phyloP scores from a whole-genome alignment of 768 basidiomycete genomes.

The Dendrothele bispora region DNA sequence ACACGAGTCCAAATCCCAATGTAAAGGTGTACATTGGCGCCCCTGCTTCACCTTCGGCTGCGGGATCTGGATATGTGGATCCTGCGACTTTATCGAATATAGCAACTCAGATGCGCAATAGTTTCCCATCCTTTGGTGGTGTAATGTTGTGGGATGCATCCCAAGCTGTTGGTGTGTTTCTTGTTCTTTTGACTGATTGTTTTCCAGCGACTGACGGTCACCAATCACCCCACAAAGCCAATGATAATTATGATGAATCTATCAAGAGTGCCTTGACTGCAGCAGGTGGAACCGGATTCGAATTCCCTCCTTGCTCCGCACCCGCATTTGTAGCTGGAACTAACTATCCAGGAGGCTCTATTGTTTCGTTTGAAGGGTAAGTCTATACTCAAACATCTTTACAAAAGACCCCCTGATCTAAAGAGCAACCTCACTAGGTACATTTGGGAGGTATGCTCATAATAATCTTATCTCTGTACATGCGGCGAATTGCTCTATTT shows the following conservation, averaged over 20 bases:
- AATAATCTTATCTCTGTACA: background rate
- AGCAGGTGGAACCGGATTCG: constrained; percentile 70
- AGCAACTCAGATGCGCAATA: constrained; percentile 48
- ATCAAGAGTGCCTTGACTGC: constrained; percentile 60
- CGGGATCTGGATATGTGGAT: constrained; percentile 60
- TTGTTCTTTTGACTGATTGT: constrained; percentile 25
- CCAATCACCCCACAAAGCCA: constrained; percentile 35
- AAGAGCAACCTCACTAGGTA: constrained; percentile 35
- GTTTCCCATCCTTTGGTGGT: constrained; percentile 68
- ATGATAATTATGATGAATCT: constrained; percentile 56
- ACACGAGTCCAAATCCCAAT: constrained; percentile 54
- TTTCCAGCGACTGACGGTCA: no score
- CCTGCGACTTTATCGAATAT: constrained; percentile 46
- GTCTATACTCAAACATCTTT: no score
- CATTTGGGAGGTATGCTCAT: constrained; percentile 55
- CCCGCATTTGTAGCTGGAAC: constrained; percentile 50
- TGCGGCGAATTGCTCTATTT: background rate
- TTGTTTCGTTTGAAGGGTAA: constrained; percentile 58
- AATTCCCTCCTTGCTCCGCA: constrained; percentile 60
- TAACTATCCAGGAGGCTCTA: constrained; percentile 48
- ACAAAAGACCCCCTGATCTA: no score
- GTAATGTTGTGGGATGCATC: constrained; percentile 57
- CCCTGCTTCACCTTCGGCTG: constrained; percentile 56
- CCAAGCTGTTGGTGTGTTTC: constrained; percentile 45
- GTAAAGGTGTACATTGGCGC: constrained; percentile 69